These are phyloP conservation scores for Combretum micranthum DNA, from an alignment of 345 rosid genomes.

Conservation along the genomic window DNA sequence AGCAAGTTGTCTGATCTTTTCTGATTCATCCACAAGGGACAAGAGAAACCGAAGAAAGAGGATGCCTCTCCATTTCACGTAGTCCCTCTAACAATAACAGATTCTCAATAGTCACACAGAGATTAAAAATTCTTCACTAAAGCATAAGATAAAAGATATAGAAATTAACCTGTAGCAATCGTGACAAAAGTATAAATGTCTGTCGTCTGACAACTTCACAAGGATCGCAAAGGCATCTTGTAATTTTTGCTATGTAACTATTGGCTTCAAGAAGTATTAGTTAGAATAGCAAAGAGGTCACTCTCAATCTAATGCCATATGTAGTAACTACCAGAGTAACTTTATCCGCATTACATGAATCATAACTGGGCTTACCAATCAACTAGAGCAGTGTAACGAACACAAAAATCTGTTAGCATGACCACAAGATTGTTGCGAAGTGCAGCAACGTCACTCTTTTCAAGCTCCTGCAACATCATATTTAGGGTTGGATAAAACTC, in stretches of 20 bases:
- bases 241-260: conserved; percentile 85
- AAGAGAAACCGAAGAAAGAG: conserved; percentile 82
- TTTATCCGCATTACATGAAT: conserved; percentile 7
- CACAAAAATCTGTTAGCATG: conserved; percentile 85
- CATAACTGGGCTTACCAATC: conserved; percentile 61
- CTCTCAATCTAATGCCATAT: conserved; percentile 38
- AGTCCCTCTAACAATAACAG: conserved; percentile 58
- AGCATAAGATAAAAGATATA: neutral
- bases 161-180: conserved; percentile 72
- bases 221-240: conserved; percentile 76
- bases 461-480: conserved; percentile 65
- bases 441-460: conserved; percentile 77
- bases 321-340: conserved; percentile 13
- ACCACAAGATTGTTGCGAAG: conserved; percentile 91
- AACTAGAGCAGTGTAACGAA: conserved; percentile 81
- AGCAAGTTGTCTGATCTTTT: conserved; percentile 79
- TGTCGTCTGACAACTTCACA: conserved; percentile 93
- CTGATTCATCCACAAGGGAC: conserved; percentile 90
- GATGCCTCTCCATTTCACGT: conserved; percentile 96
- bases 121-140: conserved; percentile 4
- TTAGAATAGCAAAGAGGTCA: conserved; percentile 16
- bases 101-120: neutral
- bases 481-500: neutral
- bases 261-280: conserved; percentile 18
- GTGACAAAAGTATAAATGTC: conserved; percentile 81